A percentile compares a stretch with the other conserved stretches of the same genome.
phyloP scores from a whole-genome alignment of 2,329 filamentous ascomycete genomes.

The Coleophoma cylindrospora region DNA sequence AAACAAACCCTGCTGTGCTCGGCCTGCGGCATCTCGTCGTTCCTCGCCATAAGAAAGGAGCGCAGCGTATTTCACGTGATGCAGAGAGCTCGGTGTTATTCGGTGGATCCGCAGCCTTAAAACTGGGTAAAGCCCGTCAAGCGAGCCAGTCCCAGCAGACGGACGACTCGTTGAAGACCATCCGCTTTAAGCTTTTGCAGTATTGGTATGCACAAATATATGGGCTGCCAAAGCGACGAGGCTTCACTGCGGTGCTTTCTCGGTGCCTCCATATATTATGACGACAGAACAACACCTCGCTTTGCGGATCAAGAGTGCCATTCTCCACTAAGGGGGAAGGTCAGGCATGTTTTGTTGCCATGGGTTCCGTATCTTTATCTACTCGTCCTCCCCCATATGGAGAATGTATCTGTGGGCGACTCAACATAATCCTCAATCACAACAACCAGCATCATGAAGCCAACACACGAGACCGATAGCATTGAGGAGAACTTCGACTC shows the following conservation, averaged over 20 bases:
- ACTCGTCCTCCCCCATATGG: neutral
- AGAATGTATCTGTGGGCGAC: neutral
- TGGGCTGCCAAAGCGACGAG: constrained; percentile 5
- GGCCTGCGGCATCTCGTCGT: no score
- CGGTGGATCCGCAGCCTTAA: neutral
- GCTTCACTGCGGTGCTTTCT: constrained; percentile 12
- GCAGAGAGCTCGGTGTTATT: neutral
- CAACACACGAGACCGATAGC: neutral
- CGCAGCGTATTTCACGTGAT: no score
- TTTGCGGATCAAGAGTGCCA: constrained; percentile 1
- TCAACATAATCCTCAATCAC: neutral
- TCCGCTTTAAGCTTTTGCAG: neutral
- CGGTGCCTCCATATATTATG: constrained; percentile 10
- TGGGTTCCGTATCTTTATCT: neutral
- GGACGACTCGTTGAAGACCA: neutral
- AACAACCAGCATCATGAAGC: neutral
- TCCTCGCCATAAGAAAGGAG: no score
- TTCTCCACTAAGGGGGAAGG: neutral
- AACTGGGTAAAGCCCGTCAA: neutral
- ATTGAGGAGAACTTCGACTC: neutral
- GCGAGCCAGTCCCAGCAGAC: neutral
- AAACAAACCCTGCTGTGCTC: no score
- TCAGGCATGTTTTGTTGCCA: neutral
- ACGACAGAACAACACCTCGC: constrained; percentile 9
- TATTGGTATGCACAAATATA: neutral